phyloP scores from a whole-genome alignment of 441 rosid genomes.

The Biscutella laevigata region DNA sequence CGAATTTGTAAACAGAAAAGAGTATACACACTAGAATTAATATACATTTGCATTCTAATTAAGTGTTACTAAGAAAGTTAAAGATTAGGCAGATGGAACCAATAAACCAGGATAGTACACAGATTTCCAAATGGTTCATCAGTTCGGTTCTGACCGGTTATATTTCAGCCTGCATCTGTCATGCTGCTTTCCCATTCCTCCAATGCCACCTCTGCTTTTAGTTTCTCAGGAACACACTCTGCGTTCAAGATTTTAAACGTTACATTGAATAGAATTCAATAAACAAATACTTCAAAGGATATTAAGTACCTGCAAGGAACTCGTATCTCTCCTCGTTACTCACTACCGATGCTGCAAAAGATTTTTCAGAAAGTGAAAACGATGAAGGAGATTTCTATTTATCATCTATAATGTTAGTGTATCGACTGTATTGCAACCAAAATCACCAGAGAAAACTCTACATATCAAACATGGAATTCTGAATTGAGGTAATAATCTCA shows the following conservation, averaged over 20 bases:
- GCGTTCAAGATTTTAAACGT: background rate
- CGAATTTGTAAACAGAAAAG: background rate
- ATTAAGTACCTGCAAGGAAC: conserved; percentile 72
- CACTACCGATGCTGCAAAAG: conserved; percentile 63
- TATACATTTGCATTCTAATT: conserved; percentile 13
- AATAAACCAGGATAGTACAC: background rate
- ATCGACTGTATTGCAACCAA: background rate
- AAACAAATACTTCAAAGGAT: background rate
- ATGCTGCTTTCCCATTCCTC: conserved; percentile 34
- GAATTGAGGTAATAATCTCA: background rate
- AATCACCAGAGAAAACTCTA: no score
- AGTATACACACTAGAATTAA: background rate
- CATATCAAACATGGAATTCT: background rate
- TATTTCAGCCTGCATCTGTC: conserved; percentile 26
- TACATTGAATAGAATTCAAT: background rate
- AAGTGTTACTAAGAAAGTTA: background rate
- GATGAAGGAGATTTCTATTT: background rate
- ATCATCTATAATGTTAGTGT: background rate
- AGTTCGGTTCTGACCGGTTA: background rate
- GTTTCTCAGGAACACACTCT: conserved; percentile 77
- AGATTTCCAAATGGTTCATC: background rate
- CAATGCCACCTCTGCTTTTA: conserved; percentile 57
- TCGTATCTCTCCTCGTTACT: conserved; percentile 47
- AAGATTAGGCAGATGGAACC: background rate
- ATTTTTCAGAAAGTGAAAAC: background rate